Conservation (phyloP, 2,329 filamentous ascomycete genomes). For the Ophiostoma tasmaniense region DNA sequence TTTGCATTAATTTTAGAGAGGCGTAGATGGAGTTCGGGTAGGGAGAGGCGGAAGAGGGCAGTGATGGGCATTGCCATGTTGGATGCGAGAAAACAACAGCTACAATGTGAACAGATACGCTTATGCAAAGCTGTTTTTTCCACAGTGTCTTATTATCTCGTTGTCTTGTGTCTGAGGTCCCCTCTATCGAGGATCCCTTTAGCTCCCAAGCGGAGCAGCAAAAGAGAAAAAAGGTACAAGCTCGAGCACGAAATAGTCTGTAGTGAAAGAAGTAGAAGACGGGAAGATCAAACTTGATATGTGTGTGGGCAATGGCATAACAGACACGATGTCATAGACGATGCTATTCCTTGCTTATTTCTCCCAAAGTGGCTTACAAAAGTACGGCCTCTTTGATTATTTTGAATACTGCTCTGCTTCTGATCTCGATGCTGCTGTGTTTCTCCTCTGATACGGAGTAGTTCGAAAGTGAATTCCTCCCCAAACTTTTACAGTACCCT, state of each 20-base stretch:
- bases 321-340: too few species aligned
- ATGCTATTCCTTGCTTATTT: neutral
- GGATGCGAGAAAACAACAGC: too few species aligned
- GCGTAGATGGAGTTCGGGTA: too few species aligned
- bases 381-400: neutral
- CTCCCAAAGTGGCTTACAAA: neutral
- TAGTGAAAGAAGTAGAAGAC: neutral
- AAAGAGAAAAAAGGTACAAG: conserved; percentile 5
- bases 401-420: too few species aligned
- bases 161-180: neutral
- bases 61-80: too few species aligned
- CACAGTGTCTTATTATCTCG: neutral
- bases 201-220: neutral
- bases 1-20: too few species aligned
- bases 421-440: neutral
- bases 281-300: neutral
- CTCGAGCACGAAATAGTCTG: neutral
- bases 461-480: neutral
- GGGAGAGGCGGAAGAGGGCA: too few species aligned
- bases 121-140: too few species aligned
- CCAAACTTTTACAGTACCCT: neutral
- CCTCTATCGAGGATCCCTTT: neutral
- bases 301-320: neutral
- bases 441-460: neutral
- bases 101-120: too few species aligned